Evolutionary conservation across 108 stramenopile species (phyloP), one percentile per base, ranked within the genome.

Genomic region (Pseudonitzschia multiseries): DNA sequence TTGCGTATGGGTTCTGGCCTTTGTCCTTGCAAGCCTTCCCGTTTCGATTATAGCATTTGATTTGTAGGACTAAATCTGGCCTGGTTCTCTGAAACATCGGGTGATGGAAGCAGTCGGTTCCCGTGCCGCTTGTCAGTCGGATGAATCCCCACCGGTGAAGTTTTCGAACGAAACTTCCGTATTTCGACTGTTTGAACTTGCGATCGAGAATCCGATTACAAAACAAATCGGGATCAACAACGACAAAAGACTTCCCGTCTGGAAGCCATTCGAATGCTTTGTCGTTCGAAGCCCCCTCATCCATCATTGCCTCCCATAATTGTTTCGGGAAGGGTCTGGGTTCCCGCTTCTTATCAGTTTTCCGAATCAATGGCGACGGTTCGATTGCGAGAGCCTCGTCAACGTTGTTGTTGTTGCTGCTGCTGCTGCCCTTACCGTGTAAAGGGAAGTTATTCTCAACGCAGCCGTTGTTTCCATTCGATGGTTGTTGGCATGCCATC

Each of bases 91-190:
- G 85, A 65, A 86, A 86, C 0, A 75, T 53, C 4, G 81, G 81
- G 68, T 86, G 85, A 57, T 86, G 81, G 59, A 86, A 86, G 56
- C 85, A 86, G 53, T 86, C 85, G 20, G 81, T 86, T 22, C 85
- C 85, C 21, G 81, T 80, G 5, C 85, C 85, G 75, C 72, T 74
- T 54, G 85, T 82, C 6, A 86, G 28, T 8, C 85, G 81, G 10
- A 82, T 78, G 67, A 88, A 88, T 10, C 87, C 87, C 87, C 87
- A 88, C 18, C 87, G 78, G 72, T 88, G 82, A 8, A 88, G 79
- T 67, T 85, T 88, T n/a, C 87, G 68, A 0, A 83, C 82, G 68
- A 88, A 88, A 32, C 69, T 71, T 13, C 79, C 54, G 56, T 85
- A 88, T 36, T 88, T 88, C 17, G 73, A 57, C 32, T 75, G 74